phyloP scores from a whole-genome alignment of 73 alveolate genomes.

The Paramecium tetraurelia region DNA sequence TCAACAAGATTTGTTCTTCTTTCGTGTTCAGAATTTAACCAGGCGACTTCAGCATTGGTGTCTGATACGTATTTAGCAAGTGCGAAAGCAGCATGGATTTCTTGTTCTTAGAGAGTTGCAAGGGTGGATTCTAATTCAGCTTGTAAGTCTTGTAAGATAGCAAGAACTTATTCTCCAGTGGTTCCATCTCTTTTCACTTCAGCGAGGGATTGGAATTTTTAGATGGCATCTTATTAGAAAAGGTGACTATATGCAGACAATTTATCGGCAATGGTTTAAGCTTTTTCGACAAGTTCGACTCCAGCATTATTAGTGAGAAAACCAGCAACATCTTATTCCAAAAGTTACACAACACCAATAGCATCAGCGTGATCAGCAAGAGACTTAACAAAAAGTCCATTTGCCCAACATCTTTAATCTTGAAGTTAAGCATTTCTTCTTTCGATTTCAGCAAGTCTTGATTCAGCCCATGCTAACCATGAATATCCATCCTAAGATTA shows the following conservation, averaged over 20 bases:
- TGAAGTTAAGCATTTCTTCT: background rate
- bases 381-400: constrained; percentile 38
- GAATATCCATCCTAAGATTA: background rate
- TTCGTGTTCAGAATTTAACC: constrained; percentile 34
- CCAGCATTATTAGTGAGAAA: constrained; percentile 14
- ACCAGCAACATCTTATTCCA: constrained; percentile 45
- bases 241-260: constrained; percentile 15
- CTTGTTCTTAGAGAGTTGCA: constrained; percentile 40
- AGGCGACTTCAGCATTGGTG: constrained; percentile 36
- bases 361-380: constrained; percentile 54
- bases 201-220: constrained; percentile 3
- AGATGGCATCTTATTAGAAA: constrained; percentile 41
- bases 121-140: constrained; percentile 5
- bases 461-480: constrained; percentile 46
- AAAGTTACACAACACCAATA: background rate
- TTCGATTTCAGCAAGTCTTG: constrained; percentile 46
- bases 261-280: constrained; percentile 29
- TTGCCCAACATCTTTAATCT: constrained; percentile 39
- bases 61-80: constrained; percentile 19
- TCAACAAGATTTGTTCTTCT: constrained; percentile 7
- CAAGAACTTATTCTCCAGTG: constrained; percentile 5
- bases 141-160: background rate
- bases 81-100: constrained; percentile 34
- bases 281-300: background rate
- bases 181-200: constrained; percentile 41